Base-by-base conservation (phyloP, 352 stramenopile species). In the Pythium dissotocum region DNA sequence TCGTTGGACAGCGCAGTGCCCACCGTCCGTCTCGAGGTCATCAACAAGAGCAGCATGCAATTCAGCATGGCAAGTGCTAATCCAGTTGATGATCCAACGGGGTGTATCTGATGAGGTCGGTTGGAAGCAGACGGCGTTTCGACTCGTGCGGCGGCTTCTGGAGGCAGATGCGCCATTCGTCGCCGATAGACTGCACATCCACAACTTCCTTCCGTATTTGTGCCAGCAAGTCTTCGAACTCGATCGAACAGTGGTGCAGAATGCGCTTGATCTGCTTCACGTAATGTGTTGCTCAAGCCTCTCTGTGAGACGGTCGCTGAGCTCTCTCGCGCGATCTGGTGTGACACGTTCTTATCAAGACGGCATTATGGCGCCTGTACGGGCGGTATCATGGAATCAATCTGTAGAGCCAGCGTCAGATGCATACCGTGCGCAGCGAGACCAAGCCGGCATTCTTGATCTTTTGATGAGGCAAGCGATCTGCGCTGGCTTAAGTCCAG, bases 401-500 rank as follows among this genome's bases (percentile, higher is more conserved):
- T 28, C 33, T 5, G 26, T 4, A 4, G 36, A 51, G 4, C 21
- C 38, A 9, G 32, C 5, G 10, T 10, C 28, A 2, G 33, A 66
- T 26, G 51, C 35, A 21, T 26, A 16, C 26, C 32, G n/a, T 6
- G 28, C 26, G 33, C 46, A 38, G 18, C 59, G 59, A 33, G 60
- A 66, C 42, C 60, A 53, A 26, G 48, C 6, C 32, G 52, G 60
- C n/a, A 59, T 66, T 16, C 12, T 55, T 4, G 51, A 66, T 30
- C 24, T 59, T 9, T 36, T 66, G 9, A 16, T 14, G 48, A 52
- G 60, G 7, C 60, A 66, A 53, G 33, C 60, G 3, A 66, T 66
- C 4, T 66, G 60, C 51, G 30, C 36, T 4, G 38, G 24, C 14
- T n/a, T 66, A 18, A 28, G 7, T 44, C 33, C 60, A 8, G 21